These are phyloP conservation scores for Myxozyma udenii DNA, from an alignment of 805 yeast species.

Conservation along the genomic window DNA sequence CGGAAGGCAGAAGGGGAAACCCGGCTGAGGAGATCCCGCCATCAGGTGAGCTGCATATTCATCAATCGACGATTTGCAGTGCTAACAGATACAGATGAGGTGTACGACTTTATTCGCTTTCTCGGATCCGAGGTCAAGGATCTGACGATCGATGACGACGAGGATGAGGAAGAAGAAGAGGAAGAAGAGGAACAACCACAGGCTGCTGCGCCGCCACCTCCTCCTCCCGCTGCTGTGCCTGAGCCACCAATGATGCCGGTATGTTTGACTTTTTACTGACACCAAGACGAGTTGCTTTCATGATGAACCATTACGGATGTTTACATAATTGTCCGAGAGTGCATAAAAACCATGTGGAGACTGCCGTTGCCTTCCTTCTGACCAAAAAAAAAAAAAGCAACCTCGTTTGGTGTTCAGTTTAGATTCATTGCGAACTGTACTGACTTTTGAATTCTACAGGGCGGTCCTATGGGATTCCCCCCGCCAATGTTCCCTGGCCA, in stretches of 20 bases:
- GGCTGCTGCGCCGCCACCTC: slow-evolving; percentile 48
- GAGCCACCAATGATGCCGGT: slow-evolving; percentile 40
- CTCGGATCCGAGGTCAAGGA: slow-evolving; percentile 92
- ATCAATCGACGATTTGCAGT: not conserved
- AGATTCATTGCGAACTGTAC: not conserved
- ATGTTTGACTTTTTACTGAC: slow-evolving; percentile 16
- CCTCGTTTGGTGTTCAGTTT: not conserved
- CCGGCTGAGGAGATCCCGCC: slow-evolving; percentile 70
- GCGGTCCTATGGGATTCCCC: slow-evolving; percentile 23
- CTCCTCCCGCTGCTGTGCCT: slow-evolving; percentile 47
- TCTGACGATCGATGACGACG: slow-evolving; percentile 58
- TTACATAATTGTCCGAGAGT: slow-evolving; percentile 34
- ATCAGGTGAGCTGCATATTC: slow-evolving; percentile 39
- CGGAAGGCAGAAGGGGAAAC: slow-evolving; percentile 81
- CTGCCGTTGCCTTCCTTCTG: slow-evolving; percentile 50
- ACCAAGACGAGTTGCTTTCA: slow-evolving; percentile 4
- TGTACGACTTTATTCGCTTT: slow-evolving; percentile 75
- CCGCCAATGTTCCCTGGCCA: slow-evolving; percentile 18
- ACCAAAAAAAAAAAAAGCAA: no score
- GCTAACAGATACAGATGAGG: slow-evolving; percentile 40
- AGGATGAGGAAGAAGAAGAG: not conserved
- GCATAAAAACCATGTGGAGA: slow-evolving; percentile 39
- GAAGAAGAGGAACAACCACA: slow-evolving; percentile 57
- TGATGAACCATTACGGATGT: slow-evolving; percentile 40
- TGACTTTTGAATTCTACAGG: slow-evolving; percentile 6